phyloP scores from a whole-genome alignment of 2,329 filamentous ascomycete genomes.

The Fusarium fujikuroi region DNA sequence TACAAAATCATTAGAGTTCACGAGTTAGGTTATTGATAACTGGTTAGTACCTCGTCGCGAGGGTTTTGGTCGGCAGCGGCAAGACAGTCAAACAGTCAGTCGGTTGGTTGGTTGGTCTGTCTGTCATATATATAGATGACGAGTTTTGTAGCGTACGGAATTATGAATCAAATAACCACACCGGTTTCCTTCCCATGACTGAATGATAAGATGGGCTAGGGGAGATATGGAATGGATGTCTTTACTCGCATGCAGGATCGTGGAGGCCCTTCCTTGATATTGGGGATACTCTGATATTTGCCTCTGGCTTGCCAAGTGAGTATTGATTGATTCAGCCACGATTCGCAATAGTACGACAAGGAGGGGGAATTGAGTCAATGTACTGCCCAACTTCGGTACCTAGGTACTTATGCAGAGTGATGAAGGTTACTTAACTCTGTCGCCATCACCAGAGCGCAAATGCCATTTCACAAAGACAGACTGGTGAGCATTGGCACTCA shows the following conservation, averaged over 20 bases:
- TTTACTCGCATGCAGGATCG: slow-evolving; percentile 5
- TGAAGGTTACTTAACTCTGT: not conserved
- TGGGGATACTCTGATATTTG: not conserved
- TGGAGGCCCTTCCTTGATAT: not conserved
- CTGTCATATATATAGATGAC: not conserved
- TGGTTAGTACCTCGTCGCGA: not conserved
- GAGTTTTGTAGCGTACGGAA: not conserved
- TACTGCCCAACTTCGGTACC: not conserved
- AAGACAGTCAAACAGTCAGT: not conserved
- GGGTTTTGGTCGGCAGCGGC: not conserved
- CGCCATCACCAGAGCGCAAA: not conserved
- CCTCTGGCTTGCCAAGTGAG: not conserved
- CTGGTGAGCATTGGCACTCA: not conserved
- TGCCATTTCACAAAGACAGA: not conserved
- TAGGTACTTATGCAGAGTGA: not conserved
- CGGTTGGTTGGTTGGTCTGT: not conserved
- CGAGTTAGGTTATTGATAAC: slow-evolving; percentile 1
- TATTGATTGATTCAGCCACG: not conserved
- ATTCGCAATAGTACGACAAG: not conserved
- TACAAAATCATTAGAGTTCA: slow-evolving; percentile 36
- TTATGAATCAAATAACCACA: slow-evolving; percentile 11
- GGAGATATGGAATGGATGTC: slow-evolving; percentile 15
- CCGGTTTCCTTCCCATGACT: not conserved
- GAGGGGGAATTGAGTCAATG: not conserved
- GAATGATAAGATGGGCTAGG: not conserved